These are phyloP conservation scores for Arxiozyma slooffiae DNA, from an alignment of 1,139 yeast genomes.

Conservation along the genomic window DNA sequence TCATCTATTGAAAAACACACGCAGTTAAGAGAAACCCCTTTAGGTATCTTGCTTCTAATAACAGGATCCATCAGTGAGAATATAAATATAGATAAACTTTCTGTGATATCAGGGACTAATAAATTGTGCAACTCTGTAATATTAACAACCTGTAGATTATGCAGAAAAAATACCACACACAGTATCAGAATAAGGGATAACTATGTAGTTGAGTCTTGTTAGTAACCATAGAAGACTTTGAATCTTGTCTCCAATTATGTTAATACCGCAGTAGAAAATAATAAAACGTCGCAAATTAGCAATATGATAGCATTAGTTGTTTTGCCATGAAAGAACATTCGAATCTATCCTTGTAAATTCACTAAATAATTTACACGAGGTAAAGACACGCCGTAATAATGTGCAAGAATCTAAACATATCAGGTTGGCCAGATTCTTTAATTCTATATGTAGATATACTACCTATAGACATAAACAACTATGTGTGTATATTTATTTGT, in stretches of 20 bases:
- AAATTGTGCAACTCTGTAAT: slow-evolving; percentile 81
- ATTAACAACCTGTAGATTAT: slow-evolving; percentile 78
- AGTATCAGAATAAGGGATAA: slow-evolving; percentile 77
- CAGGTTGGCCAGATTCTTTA: background rate
- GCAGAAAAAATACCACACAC: slow-evolving; percentile 87
- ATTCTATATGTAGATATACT: background rate
- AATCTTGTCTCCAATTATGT: slow-evolving; percentile 45
- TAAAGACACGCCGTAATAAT: background rate
- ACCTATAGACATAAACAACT: too few relatives aligned
- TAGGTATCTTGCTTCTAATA: slow-evolving; percentile 70
- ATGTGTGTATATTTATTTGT: background rate
- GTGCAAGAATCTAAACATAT: background rate
- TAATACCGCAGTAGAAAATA: slow-evolving; percentile 48
- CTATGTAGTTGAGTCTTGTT: slow-evolving; percentile 79
- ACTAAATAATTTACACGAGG: background rate
- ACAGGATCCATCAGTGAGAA: slow-evolving; percentile 79
- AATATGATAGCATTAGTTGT: slow-evolving; percentile 77
- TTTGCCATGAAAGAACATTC: slow-evolving; percentile 31
- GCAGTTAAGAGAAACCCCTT: slow-evolving; percentile 90
- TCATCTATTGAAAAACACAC: slow-evolving; percentile 78
- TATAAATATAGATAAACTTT: slow-evolving; percentile 72
- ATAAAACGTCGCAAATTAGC: slow-evolving; percentile 57
- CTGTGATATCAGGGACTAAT: slow-evolving; percentile 72
- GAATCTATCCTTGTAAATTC: background rate
- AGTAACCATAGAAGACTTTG: slow-evolving; percentile 53